A percentile compares a stretch with the other conserved stretches of the same genome.
phyloP scores from a whole-genome alignment of 2,329 filamentous ascomycete genomes.

The Helminthosporium solani region DNA sequence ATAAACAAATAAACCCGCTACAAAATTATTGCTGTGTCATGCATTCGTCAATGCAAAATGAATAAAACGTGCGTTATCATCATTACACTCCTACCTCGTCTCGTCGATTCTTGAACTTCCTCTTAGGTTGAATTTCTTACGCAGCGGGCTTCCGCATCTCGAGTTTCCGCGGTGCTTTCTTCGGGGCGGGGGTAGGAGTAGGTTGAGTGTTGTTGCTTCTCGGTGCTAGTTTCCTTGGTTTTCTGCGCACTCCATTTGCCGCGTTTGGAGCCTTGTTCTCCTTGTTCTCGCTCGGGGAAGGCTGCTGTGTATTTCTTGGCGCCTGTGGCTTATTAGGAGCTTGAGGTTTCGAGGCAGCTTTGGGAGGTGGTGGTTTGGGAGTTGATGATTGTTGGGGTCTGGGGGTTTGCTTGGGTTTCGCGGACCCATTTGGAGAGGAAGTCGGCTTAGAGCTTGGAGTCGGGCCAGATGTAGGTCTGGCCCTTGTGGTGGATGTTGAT shows the following conservation, averaged over 20 bases:
- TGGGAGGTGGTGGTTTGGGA: neutral
- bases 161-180: constrained; percentile 27
- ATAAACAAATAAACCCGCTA: too few species aligned
- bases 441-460: constrained; percentile 10
- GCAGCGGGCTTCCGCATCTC: constrained; percentile 22
- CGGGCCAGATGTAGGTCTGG: constrained; percentile 10
- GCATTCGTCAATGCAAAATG: too few species aligned
- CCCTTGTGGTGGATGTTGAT: constrained; percentile 6
- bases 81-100: too few species aligned
- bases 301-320: constrained; percentile 9
- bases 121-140: neutral
- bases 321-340: constrained; percentile 12
- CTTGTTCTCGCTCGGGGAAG: constrained; percentile 11
- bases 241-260: constrained; percentile 14
- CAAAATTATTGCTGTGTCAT: too few species aligned
- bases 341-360: constrained; percentile 13
- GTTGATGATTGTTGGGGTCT: too few species aligned
- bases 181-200: constrained; percentile 9
- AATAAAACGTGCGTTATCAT: too few species aligned
- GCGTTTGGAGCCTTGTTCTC: constrained; percentile 19
- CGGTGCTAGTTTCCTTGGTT: constrained; percentile 28
- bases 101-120: too few species aligned
- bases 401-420: neutral
- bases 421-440: neutral
- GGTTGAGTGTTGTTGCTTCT: constrained; percentile 14